These are phyloP conservation scores for Aspergillus japonicus DNA, from an alignment of 2,329 filamentous ascomycete genomes.

Conservation along the genomic window DNA sequence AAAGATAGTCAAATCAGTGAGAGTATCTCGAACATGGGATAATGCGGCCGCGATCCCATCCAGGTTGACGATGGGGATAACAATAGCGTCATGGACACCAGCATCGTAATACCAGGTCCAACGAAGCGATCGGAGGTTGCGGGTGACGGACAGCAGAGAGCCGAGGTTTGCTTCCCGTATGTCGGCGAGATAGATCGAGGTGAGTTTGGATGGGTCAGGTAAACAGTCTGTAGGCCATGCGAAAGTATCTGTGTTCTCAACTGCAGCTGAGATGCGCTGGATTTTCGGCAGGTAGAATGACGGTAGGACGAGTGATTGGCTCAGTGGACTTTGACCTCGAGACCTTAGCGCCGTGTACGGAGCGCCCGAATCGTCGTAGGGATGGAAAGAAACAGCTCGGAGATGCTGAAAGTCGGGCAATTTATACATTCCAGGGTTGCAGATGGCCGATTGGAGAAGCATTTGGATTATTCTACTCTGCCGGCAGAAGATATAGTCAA, in stretches of 20 bases:
- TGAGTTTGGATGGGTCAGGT: slow-evolving; percentile 5
- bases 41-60: slow-evolving; percentile 17
- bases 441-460: slow-evolving; percentile 14
- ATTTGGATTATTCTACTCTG: slow-evolving; percentile 12
- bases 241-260: slow-evolving; percentile 19
- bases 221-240: slow-evolving; percentile 15
- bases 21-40: slow-evolving; percentile 19
- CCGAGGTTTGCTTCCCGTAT: slow-evolving; percentile 15
- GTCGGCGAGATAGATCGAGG: slow-evolving; percentile 12
- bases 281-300: slow-evolving; percentile 22
- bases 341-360: neutral
- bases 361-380: neutral
- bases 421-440: neutral
- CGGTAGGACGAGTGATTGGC: slow-evolving; percentile 8
- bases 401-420: slow-evolving; percentile 13
- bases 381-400: slow-evolving; percentile 5
- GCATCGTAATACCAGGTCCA: slow-evolving; percentile 16
- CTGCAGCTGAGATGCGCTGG: slow-evolving; percentile 13
- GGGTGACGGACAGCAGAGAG: slow-evolving; percentile 10
- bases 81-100: slow-evolving; percentile 8
- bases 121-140: slow-evolving; percentile 7
- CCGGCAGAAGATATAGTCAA: slow-evolving; percentile 10
- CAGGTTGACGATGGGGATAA: slow-evolving; percentile 13
- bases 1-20: slow-evolving; percentile 20
- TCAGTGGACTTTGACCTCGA: too few relatives aligned